Conservation (phyloP, 208 protist genomes). For the Acanthamoeba triangularis region DNA sequence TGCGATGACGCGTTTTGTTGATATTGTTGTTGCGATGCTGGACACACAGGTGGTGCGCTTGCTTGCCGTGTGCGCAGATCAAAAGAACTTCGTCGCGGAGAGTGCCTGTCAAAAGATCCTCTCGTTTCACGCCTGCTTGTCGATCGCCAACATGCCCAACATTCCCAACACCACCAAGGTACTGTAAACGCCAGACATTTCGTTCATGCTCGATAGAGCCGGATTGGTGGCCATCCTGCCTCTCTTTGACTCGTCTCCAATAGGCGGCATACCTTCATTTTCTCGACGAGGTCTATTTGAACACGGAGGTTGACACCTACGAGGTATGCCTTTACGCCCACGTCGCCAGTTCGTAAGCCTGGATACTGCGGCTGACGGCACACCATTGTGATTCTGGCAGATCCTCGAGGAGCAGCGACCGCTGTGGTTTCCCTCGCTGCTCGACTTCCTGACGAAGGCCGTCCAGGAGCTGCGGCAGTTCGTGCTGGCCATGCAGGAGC, state of each 20-base stretch:
- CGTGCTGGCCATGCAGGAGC: background rate
- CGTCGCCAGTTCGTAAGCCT: no score
- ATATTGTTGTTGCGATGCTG: no score
- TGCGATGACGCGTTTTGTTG: background rate
- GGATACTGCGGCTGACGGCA: no score
- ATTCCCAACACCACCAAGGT: constrained; percentile 72
- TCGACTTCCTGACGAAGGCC: constrained; percentile 11
- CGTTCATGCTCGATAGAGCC: no score
- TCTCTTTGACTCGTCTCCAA: no score
- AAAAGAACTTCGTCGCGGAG: constrained; percentile 77
- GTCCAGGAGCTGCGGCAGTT: constrained; percentile 33
- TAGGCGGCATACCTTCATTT: constrained; percentile 69
- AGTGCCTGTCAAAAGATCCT: constrained; percentile 74
- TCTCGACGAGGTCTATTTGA: constrained; percentile 75
- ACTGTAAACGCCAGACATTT: background rate
- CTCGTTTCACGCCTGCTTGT: constrained; percentile 41
- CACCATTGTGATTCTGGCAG: background rate
- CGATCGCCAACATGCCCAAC: constrained; percentile 51
- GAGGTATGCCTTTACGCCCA: constrained; percentile 9
- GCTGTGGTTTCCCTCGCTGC: constrained; percentile 48
- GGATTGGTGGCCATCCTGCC: no score
- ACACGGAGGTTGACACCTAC: constrained; percentile 74
- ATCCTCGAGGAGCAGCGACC: constrained; percentile 67
- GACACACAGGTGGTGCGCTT: constrained; percentile 50
- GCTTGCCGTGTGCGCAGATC: constrained; percentile 65